A percentile compares a stretch with the other conserved stretches of the same genome.
phyloP scores from a whole-genome alignment of 768 basidiomycete species.

The Auriscalpium orientale region DNA sequence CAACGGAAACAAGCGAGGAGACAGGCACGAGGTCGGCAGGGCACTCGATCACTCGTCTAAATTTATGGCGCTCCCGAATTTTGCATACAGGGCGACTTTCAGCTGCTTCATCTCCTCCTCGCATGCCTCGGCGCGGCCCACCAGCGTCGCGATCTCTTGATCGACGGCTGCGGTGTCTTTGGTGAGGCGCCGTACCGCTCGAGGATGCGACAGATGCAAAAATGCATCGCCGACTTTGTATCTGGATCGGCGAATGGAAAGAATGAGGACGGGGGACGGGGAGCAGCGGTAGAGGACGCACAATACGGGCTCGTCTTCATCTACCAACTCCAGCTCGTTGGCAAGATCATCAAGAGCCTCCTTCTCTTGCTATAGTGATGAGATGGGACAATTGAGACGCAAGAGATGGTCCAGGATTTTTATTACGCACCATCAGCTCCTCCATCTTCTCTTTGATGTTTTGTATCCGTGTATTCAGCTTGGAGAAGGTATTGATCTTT shows the following conservation, averaged over 20 bases:
- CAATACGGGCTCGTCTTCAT: conserved; percentile 78
- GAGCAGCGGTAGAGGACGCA: conserved; percentile 28
- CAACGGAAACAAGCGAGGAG: too few relatives aligned
- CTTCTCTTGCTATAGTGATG: conserved; percentile 69
- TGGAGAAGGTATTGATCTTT: conserved; percentile 86
- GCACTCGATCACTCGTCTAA: conserved; percentile 56
- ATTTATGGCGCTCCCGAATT: conserved; percentile 91
- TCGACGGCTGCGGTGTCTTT: conserved; percentile 58
- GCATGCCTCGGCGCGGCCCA: conserved; percentile 51
- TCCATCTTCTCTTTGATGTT: conserved; percentile 66
- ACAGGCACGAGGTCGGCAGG: too few relatives aligned
- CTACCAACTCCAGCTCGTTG: conserved; percentile 82
- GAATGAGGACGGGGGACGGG: not conserved
- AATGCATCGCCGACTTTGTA: conserved; percentile 91
- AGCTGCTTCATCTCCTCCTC: conserved; percentile 74
- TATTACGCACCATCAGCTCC: conserved; percentile 53
- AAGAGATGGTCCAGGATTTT: not conserved
- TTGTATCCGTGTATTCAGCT: conserved; percentile 74
- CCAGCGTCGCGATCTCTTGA: conserved; percentile 42
- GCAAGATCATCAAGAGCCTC: conserved; percentile 87
- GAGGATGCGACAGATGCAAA: conserved; percentile 63
- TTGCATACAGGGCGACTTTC: conserved; percentile 76
- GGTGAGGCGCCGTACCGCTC: conserved; percentile 66
- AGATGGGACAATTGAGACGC: not conserved
- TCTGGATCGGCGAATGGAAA: conserved; percentile 28